Percentiles rank a stretch among this genome's conserved stretches.
Conservation (phyloP, 1,284 basidiomycete genomes). For the Cystobasidiaceae sp. region DNA sequence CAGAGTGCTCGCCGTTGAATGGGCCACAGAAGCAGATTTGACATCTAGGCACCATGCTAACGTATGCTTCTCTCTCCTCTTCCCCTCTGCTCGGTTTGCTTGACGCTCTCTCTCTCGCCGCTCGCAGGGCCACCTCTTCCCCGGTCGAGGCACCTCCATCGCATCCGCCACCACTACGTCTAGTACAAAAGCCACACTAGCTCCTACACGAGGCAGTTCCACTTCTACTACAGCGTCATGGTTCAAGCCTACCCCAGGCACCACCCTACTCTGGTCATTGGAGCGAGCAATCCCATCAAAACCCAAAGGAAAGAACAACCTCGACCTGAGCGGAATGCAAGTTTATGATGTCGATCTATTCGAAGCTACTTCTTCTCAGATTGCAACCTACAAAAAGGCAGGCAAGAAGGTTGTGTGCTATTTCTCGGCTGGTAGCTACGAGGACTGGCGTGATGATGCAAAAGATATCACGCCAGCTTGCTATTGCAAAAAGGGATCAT, state of each 20-base stretch:
- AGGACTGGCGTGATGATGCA: conserved; percentile 39
- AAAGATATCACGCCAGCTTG: conserved; percentile 38
- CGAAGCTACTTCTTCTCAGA: conserved; percentile 17
- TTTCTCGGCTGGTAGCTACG: conserved; percentile 46
- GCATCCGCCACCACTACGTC: not conserved
- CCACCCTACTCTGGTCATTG: conserved; percentile 24
- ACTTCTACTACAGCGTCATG: conserved; percentile 38
- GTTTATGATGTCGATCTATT: conserved; percentile 32
- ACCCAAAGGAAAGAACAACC: conserved; percentile 19
- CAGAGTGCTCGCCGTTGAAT: too few relatives aligned
- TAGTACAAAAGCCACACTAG: not conserved
- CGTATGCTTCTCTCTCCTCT: too few relatives aligned
- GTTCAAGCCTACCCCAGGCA: conserved; percentile 28
- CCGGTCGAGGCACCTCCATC: not conserved
- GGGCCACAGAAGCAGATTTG: too few relatives aligned
- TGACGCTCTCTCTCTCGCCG: too few relatives aligned
- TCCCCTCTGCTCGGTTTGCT: too few relatives aligned
- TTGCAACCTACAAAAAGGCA: conserved; percentile 16
- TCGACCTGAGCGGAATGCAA: conserved; percentile 9
- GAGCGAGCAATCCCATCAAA: conserved; percentile 18
- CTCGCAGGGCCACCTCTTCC: not conserved
- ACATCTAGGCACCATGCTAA: too few relatives aligned
- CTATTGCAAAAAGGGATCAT: conserved; percentile 38
- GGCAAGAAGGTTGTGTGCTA: conserved; percentile 48
- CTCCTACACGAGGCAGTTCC: conserved; percentile 33